Base-by-base conservation (phyloP, 2,329 filamentous ascomycete species). In the Teratosphaeria zuluensis region DNA sequence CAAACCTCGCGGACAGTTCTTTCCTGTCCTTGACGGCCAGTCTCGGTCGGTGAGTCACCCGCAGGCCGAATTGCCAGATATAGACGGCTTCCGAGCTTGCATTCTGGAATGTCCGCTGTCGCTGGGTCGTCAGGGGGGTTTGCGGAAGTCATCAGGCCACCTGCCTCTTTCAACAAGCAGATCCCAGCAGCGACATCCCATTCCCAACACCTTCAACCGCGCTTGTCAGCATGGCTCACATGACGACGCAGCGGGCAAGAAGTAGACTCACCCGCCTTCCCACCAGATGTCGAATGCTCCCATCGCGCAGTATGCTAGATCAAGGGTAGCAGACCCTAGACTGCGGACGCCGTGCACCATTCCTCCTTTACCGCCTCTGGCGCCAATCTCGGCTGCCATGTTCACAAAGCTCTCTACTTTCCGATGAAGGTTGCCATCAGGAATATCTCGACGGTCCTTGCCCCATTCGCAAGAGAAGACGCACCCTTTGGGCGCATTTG, bases 101-200 rank as follows among this genome's bases (percentile, higher is more conserved):
- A 83, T 9, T 84, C 81, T 54, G 80, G 75, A 28, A 90, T 84
- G 0, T 77, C 71, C 1, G 79, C 81, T 0, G 76, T 83, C 11
- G 78, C 76, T 12, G 75, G 71, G 62, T 87, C 76, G 46, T 79
- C 72, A 0, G 87, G 87, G 1, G 87, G 86, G 65, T 90, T 90
- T 0, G 87, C 87, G 2, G 84, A 87, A 0, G 88, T 91, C 21
- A 90, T 78, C 3, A 91, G 70, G 0, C 88, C 88, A 1, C 88
- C 88, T 2, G 88, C 87, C 74, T 91, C 88, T 59, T 85, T 76
- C 0, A 91, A 74, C 48, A 91, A 84, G 4, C 85, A 86, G 59
- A 90, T 84, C 1, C 87, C 88, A 12, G 88, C 88, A 1, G 87
- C 87, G 3, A 90, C 88, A 64, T 91, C 88, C 87, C 88, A 91